Conservation (phyloP, 345 rosid species). For the Heritiera fomes region DNA sequence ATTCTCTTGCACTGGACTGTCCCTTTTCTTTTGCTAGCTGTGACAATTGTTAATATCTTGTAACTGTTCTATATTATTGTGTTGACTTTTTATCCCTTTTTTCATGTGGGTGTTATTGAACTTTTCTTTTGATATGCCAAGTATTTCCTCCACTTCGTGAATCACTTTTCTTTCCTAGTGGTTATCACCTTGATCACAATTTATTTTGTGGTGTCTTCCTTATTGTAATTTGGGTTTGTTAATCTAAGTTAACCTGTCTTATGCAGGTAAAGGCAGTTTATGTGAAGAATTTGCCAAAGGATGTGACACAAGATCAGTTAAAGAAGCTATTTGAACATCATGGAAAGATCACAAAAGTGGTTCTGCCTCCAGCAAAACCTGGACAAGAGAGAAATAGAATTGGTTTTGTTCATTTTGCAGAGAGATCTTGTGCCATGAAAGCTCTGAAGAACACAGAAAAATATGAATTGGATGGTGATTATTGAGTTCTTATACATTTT, state of each 20-base stretch:
- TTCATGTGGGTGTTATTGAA: neutral
- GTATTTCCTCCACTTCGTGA: neutral
- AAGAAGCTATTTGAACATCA: slow-evolving; percentile 62
- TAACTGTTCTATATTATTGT: neutral
- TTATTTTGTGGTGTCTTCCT: neutral
- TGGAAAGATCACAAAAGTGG: slow-evolving; percentile 64
- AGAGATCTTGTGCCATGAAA: slow-evolving; percentile 68
- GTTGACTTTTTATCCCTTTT: neutral
- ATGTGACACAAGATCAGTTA: slow-evolving; percentile 55
- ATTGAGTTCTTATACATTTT: neutral
- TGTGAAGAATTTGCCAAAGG: slow-evolving; percentile 64
- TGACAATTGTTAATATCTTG: neutral
- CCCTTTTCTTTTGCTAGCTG: slow-evolving; percentile 1
- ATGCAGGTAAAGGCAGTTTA: slow-evolving; percentile 64
- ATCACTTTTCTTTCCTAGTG: slow-evolving; percentile 6
- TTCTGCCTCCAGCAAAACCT: slow-evolving; percentile 62
- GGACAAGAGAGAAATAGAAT: slow-evolving; percentile 66
- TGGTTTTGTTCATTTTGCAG: slow-evolving; percentile 68
- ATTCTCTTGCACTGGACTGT: neutral
- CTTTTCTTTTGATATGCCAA: neutral
- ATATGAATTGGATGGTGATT: slow-evolving; percentile 66
- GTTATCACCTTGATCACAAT: neutral
- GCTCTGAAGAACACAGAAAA: slow-evolving; percentile 59
- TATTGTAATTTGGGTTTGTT: slow-evolving; percentile 17
- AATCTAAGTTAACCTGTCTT: slow-evolving; percentile 21